Evolutionary conservation across 2,329 filamentous ascomycete species (phyloP), one percentile per base, ranked within the genome.

Genomic region (Neofusicoccum cordaticola): DNA sequence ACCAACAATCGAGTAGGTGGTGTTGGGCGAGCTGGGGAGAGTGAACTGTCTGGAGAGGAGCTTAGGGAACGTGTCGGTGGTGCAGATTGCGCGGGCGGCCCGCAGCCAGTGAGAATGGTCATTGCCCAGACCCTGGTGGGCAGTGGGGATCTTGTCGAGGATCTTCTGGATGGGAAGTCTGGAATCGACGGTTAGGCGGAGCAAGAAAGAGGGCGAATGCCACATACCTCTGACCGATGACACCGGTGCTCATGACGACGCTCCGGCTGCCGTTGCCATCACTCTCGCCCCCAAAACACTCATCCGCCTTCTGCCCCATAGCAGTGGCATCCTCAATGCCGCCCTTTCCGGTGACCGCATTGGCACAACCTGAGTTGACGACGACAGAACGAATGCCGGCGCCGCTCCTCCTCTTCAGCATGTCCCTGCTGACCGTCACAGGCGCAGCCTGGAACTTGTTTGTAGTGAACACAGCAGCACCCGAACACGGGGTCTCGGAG

Each of bases 401-500:
- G 65, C 92, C 90, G 53, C 83, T 81, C 69, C 87, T 86, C 68
- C 82, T 83, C 74, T 87, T 83, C 41, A 97, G 80, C 66, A 93
- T 86, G 65, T 89, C 84, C 68, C 88, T 85, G 77, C 90, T 94
- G 67, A 96, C 90, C 35, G 91, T 92, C 50, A 99, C 94, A 4
- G 95, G 95, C 11, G 95, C 95, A 17, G 95, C 95, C 79, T 97
- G 93, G 81, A 99, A 99, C 78, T 94, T 93, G 82, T 99, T 99
- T 78, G 93, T 96, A 63, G 95, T 99, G 81, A 98, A 97, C 51
- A 98, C 93, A 6, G 93, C 95, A 0, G 93, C 92, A 9, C 90
- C 93, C 6, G 91, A 85, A 77, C 93, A 97, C 63, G 93, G 92
- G 61, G 84, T 84, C 72, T 97, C 92, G 6, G 95, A 98, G 17